Percentiles rank a stretch among this genome's conserved stretches.
Conservation (phyloP, 2,329 filamentous ascomycete species). For the Monosporascus sp. region DNA sequence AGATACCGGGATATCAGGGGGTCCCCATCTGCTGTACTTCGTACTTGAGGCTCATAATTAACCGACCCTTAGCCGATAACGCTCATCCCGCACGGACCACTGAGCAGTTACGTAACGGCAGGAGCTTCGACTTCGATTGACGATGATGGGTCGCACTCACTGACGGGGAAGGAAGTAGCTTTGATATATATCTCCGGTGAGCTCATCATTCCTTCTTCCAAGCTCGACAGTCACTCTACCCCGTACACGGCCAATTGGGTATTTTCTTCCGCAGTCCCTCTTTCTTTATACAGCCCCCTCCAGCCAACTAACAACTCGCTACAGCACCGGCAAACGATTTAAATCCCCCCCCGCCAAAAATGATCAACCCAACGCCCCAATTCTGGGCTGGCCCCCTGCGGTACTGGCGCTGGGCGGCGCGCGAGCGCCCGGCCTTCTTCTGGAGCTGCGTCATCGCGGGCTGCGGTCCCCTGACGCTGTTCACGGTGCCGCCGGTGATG, state of each 20-base stretch:
- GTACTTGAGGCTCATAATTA: too few relatives aligned
- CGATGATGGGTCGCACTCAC: too few relatives aligned
- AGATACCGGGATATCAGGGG: too few relatives aligned
- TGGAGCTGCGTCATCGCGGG: slow-evolving; percentile 73
- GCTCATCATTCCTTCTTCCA: not conserved
- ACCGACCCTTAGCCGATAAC: too few relatives aligned
- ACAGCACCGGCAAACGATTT: not conserved
- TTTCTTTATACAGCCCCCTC: not conserved
- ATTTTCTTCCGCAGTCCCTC: too few relatives aligned
- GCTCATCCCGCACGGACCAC: too few relatives aligned
- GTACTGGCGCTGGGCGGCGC: slow-evolving; percentile 82
- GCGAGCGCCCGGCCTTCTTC: slow-evolving; percentile 87
- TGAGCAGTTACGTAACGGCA: too few relatives aligned
- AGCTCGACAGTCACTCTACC: not conserved
- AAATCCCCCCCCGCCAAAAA: slow-evolving; percentile 28
- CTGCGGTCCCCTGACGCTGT: slow-evolving; percentile 64
- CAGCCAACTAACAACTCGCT: not conserved
- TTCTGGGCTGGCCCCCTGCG: slow-evolving; percentile 83
- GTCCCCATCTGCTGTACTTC: not conserved
- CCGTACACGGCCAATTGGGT: not conserved
- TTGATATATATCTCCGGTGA: not conserved
- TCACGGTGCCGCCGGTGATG: slow-evolving; percentile 70
- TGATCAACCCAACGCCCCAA: slow-evolving; percentile 59
- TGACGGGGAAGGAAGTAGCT: not conserved
- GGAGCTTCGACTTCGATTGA: too few relatives aligned